Base-by-base conservation (phyloP, 1,284 basidiomycete species). In the Coniferiporia sulphurascens region DNA sequence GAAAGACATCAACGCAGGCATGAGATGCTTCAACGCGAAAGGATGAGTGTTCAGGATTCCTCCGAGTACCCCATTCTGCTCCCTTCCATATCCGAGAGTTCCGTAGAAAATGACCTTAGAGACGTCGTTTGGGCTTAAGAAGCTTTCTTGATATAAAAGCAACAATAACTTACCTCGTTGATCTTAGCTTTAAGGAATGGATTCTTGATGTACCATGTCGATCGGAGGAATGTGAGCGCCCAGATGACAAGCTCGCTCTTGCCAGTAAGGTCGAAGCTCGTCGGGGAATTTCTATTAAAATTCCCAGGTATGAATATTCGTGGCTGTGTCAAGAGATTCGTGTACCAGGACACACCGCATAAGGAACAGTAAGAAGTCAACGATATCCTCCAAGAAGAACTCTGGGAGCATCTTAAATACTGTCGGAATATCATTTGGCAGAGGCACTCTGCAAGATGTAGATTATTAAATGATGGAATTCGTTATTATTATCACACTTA, bases 181-280 rank as follows among this genome's bases (percentile, higher is more conserved):
- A 99, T 87, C 74, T 99, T 98, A n/a, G 94, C 87, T 73, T 98
- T 98, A 66, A 99, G 73, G 80, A 97, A 98, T 0, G 97, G 97
- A 66, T 99, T 99, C 77, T 97, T 98, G 77, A 99, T 95, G 71
- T 96, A 98, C 84, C 91, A 93, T 0, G 92, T 93, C 5, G 94
- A 97, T 6, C 91, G 89, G 58, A 99, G 77, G 81, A 98, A 98
- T 0, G 92, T 94, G 65, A 98, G 79, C 43, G 87, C 84, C 73
- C 98, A 99, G 0, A 87, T 84, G 64, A 98, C 78, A n/a, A 99
- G 76, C 66, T 95, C 95, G 32, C 86, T 85, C 75, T 93, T 90
- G 58, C 93, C 92, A 0, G 89, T 79, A 49, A 91, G 73, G 62
- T 92, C 88, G 38, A 98, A 82, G 56, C 88, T 89, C 57, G 93